Evolutionary conservation across 345 rosid species (phyloP).

Genomic region (Eucalyptus microcorys): DNA sequence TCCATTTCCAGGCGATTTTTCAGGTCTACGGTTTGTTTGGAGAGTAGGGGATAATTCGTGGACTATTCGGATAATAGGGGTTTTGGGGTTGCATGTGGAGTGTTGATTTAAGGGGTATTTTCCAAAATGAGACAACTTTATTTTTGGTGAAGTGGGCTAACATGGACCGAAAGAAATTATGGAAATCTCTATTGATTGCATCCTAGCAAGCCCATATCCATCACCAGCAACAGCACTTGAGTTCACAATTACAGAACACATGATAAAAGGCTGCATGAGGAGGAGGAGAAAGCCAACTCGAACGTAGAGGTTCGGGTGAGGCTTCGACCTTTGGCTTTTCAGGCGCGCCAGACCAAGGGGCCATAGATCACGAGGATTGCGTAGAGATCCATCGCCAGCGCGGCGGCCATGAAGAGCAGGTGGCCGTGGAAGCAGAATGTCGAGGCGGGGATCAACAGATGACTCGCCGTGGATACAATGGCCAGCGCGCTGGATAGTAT

Average conservation of each 20-base stretch:
- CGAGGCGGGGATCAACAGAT: background rate
- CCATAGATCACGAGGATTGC: background rate
- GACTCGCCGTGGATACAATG: background rate
- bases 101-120: background rate
- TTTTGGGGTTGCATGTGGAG: background rate
- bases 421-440: background rate
- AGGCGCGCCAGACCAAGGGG: background rate
- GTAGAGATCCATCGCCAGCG: background rate
- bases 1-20: background rate
- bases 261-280: background rate
- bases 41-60: background rate
- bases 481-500: background rate
- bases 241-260: background rate
- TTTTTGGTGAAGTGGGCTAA: background rate
- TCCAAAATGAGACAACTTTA: background rate
- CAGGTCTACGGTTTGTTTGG: background rate
- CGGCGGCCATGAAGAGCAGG: background rate
- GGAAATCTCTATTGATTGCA: background rate
- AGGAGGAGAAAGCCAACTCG: background rate
- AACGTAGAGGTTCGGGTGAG: background rate
- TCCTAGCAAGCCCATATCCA: background rate
- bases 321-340: background rate
- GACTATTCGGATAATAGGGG: background rate
- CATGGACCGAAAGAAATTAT: background rate
- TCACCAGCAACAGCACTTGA: background rate